phyloP scores from a whole-genome alignment of 2,329 filamentous ascomycete genomes.

The Waltergamsia citrina region DNA sequence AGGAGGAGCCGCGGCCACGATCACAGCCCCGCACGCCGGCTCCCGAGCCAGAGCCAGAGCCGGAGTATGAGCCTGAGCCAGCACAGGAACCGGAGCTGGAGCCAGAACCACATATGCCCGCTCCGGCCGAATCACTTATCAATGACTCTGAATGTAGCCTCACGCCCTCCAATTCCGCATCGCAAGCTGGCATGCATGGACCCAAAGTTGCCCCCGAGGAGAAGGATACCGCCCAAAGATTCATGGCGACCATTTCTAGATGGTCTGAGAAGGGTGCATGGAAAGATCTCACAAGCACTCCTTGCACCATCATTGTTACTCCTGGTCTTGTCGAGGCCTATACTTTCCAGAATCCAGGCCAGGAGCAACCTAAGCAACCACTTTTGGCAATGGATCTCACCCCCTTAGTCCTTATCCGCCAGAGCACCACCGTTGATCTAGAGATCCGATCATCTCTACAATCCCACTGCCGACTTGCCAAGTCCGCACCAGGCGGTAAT shows the following conservation, averaged over 20 bases:
- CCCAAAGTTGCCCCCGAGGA: conserved; percentile 24
- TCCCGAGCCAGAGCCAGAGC: too few species aligned
- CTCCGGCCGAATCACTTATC: conserved; percentile 27
- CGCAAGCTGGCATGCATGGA: conserved; percentile 56
- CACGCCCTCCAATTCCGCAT: conserved; percentile 73
- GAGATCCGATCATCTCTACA: conserved; percentile 85
- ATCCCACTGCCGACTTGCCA: conserved; percentile 57
- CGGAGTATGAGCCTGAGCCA: neutral
- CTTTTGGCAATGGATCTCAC: conserved; percentile 75
- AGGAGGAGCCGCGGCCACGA: too few species aligned
- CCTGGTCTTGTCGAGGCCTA: conserved; percentile 52
- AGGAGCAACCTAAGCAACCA: conserved; percentile 27
- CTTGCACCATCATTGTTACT: conserved; percentile 45
- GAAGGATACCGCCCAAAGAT: conserved; percentile 26
- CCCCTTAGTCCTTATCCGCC: conserved; percentile 78
- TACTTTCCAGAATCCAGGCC: conserved; percentile 20
- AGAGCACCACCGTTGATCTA: conserved; percentile 87
- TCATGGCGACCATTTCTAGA: conserved; percentile 47
- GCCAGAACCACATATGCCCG: conserved; percentile 2
- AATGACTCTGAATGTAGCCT: conserved; percentile 50
- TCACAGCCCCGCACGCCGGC: too few species aligned
- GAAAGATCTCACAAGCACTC: conserved; percentile 45
- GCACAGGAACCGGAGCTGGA: neutral
- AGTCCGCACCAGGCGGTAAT: conserved; percentile 54
- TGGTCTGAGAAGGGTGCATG: conserved; percentile 54